Evolutionary conservation across 2,329 filamentous ascomycete genomes (phyloP).

Genomic region (Talaromyces atroroseus): DNA sequence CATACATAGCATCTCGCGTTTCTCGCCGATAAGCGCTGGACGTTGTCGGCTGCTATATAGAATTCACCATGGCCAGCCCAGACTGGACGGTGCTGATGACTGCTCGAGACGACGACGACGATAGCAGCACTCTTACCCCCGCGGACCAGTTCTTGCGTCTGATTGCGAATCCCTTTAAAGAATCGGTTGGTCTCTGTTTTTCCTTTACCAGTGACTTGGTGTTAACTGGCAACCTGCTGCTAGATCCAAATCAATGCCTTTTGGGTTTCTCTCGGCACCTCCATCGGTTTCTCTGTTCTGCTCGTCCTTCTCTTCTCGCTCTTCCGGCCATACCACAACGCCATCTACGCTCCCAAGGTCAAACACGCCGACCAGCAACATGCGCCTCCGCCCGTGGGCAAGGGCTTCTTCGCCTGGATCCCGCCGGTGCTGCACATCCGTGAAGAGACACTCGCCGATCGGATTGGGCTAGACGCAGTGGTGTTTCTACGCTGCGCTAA

Average conservation of each 20-base stretch:
- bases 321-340: slow-evolving; percentile 81
- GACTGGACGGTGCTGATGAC: neutral
- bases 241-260: slow-evolving; percentile 60
- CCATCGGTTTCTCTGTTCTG: slow-evolving; percentile 65
- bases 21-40: slow-evolving; percentile 3
- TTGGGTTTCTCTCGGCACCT: slow-evolving; percentile 73
- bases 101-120: neutral
- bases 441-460: slow-evolving; percentile 71
- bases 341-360: slow-evolving; percentile 89
- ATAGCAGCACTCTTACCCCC: slow-evolving; percentile 11
- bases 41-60: slow-evolving; percentile 1
- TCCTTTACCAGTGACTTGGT: neutral
- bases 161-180: slow-evolving; percentile 42
- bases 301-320: slow-evolving; percentile 81
- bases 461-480: slow-evolving; percentile 84
- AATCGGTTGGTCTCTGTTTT: slow-evolving; percentile 29
- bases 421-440: slow-evolving; percentile 69
- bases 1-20: neutral
- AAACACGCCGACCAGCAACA: slow-evolving; percentile 90
- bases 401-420: slow-evolving; percentile 84
- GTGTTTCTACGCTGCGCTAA: slow-evolving; percentile 81
- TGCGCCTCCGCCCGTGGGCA: slow-evolving; percentile 78
- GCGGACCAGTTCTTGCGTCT: slow-evolving; percentile 39
- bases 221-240: neutral
- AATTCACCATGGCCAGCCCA: slow-evolving; percentile 1